Base-by-base conservation (phyloP, 1,139 yeast genomes). In the Yamadazyma buinensis region DNA sequence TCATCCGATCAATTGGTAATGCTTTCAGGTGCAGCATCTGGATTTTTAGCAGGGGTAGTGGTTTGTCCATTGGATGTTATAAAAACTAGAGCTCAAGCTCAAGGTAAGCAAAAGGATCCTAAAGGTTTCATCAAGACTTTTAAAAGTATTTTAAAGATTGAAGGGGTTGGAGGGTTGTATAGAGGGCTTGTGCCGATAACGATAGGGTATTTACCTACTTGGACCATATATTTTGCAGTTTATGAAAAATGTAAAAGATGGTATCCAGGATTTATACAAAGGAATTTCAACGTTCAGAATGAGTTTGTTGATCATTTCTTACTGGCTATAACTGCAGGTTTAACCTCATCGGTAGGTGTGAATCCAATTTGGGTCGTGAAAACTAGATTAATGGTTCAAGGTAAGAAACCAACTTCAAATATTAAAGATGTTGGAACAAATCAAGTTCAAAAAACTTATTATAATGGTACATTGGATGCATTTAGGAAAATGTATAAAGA, bases 351-450 rank as follows among this genome's bases (percentile, higher is more conserved):
- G 0, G 68, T 87, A n/a, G 63, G 82, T 8, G 94, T 96, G 0
- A 94, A 92, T 57, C 98, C 98, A 7, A 85, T 92, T 23, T 92
- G 98, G 98, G 97, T 92, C 22, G 87, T 92, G 26, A 92, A 92
- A 56, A 92, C 98, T 1, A 65, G 98, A 49, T 64, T 92, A 34
- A 92, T 92, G 97, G 69, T 90, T 26, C 97, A 90, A 59, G 80
- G 82, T 26, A 79, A 75, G 13, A 58, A 64, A 35, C 20, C 28
- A 8, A 23, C 18, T 14, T 60, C 68, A 4, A n/a, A n/a, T n/a
- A n/a, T n/a, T n/a, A n/a, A n/a, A n/a, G n/a, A n/a, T n/a, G n/a
- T n/a, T n/a, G 56, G 67, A 10, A 62, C 66, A 38, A 67, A 61
- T 34, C 43, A 59, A 28, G 32, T 35, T 25, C 23, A 33, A 26